Evolutionary conservation across 2,329 filamentous ascomycete species (phyloP).

Genomic region (Cladobotryum protrusum): DNA sequence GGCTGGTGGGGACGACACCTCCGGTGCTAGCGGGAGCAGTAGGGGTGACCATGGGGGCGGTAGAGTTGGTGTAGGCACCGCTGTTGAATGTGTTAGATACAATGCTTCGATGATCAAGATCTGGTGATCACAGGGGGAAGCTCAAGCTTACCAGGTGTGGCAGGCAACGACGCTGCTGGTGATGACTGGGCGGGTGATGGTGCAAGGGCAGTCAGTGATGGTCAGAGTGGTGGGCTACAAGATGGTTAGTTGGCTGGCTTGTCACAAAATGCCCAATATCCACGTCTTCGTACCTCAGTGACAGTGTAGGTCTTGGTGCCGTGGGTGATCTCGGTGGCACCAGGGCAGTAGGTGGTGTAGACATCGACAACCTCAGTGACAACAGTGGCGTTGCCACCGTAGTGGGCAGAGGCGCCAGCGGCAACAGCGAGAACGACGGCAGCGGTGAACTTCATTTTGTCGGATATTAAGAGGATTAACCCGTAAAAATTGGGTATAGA

Average conservation of each 20-base stretch:
- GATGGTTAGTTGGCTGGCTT: neutral
- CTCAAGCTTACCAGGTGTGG: conserved; percentile 43
- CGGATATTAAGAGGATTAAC: conserved; percentile 40
- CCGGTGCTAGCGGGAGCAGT: conserved; percentile 22
- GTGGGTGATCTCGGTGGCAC: conserved; percentile 57
- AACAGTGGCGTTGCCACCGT: conserved; percentile 43
- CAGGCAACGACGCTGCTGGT: conserved; percentile 47
- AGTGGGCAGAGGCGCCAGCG: conserved; percentile 42
- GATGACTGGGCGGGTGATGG: conserved; percentile 52
- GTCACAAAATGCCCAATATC: neutral
- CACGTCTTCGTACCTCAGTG: conserved; percentile 45
- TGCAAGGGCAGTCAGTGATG: conserved; percentile 68
- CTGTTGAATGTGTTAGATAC: conserved; percentile 15
- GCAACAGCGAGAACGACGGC: conserved; percentile 47
- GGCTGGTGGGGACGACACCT: conserved; percentile 23
- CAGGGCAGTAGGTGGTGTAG: conserved; percentile 68
- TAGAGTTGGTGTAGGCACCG: conserved; percentile 25
- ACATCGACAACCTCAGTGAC: conserved; percentile 60
- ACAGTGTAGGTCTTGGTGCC: conserved; percentile 63
- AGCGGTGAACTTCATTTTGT: conserved; percentile 61
- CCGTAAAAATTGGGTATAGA: conserved; percentile 24
- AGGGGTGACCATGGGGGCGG: conserved; percentile 23
- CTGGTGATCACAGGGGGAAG: too few relatives aligned
- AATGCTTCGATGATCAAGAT: neutral
- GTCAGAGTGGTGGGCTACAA: conserved; percentile 58